Percentiles rank a stretch among this genome's conserved stretches.
phyloP scores from a whole-genome alignment of 495 filamentous ascomycete genomes.

The Massariosphaeria phaeospora region DNA sequence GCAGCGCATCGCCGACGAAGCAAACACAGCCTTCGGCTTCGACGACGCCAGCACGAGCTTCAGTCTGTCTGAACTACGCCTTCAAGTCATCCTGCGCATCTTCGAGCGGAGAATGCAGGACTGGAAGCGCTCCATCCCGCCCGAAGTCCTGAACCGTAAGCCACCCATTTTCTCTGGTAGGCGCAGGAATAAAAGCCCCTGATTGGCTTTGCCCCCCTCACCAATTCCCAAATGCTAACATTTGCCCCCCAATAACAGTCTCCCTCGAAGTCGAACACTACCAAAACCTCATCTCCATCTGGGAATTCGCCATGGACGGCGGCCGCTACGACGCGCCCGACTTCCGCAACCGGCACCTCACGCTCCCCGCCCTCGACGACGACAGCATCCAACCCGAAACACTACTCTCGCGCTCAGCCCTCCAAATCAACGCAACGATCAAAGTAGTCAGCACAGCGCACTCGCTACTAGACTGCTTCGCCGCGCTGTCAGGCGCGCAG shows the following conservation, averaged over 20 bases:
- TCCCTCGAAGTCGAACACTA: slow-evolving; percentile 24
- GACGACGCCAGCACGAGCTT: slow-evolving; percentile 49
- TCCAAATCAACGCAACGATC: slow-evolving; percentile 48
- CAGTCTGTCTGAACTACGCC: slow-evolving; percentile 45
- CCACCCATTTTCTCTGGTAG: background rate
- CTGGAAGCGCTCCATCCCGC: slow-evolving; percentile 45
- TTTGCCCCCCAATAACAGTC: slow-evolving; percentile 37
- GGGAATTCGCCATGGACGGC: slow-evolving; percentile 32
- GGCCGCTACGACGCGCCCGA: slow-evolving; percentile 27
- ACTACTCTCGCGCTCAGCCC: slow-evolving; percentile 39
- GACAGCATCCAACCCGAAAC: slow-evolving; percentile 33
- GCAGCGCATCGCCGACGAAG: slow-evolving; percentile 49
- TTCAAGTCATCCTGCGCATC: slow-evolving; percentile 48
- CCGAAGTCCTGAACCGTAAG: slow-evolving; percentile 39
- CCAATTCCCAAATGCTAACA: no score
- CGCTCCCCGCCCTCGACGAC: slow-evolving; percentile 43
- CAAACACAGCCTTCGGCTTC: slow-evolving; percentile 47
- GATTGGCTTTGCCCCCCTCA: no score
- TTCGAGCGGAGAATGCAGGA: slow-evolving; percentile 50
- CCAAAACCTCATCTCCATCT: slow-evolving; percentile 26
- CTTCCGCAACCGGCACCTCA: slow-evolving; percentile 40
- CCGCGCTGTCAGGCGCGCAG: slow-evolving; percentile 41
- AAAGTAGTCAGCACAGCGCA: slow-evolving; percentile 50
- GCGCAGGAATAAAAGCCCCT: no score
- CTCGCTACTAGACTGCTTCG: slow-evolving; percentile 45